Conservation (phyloP, 2,329 filamentous ascomycete genomes). For the Clarireedia sp. region DNA sequence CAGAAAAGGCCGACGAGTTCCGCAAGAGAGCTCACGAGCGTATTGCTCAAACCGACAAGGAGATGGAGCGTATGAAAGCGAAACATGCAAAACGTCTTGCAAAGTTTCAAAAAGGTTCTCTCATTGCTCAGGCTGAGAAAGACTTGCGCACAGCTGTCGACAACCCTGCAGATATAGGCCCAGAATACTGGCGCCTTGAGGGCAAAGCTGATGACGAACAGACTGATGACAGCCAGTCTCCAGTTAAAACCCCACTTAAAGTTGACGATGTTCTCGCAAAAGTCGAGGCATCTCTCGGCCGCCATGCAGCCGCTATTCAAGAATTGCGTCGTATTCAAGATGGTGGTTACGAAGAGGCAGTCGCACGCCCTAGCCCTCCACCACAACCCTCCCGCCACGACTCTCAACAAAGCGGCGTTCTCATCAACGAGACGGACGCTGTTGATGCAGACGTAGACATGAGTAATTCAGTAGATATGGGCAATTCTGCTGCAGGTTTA, state of each 20-base stretch:
- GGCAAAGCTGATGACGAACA: constrained; percentile 47
- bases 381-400: constrained; percentile 47
- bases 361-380: constrained; percentile 22
- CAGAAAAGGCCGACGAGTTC: constrained; percentile 76
- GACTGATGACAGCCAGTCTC: constrained; percentile 23
- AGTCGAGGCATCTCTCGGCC: constrained; percentile 64
- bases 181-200: constrained; percentile 58
- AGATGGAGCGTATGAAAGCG: constrained; percentile 77
- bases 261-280: constrained; percentile 68
- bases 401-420: constrained; percentile 45
- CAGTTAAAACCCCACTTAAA: constrained; percentile 33
- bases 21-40: constrained; percentile 67
- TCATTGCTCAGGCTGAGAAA: constrained; percentile 67
- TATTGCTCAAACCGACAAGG: constrained; percentile 63
- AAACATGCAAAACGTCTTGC: constrained; percentile 70
- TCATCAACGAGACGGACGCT: constrained; percentile 53
- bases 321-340: constrained; percentile 66
- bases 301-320: constrained; percentile 55
- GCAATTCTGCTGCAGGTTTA: constrained; percentile 51
- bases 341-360: constrained; percentile 60
- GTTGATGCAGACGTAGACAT: constrained; percentile 30
- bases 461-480: constrained; percentile 2
- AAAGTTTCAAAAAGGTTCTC: constrained; percentile 62
- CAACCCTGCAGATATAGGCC: constrained; percentile 42
- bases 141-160: constrained; percentile 61